phyloP scores from a whole-genome alignment of 371 early-diverging fungal species.

The Syncephalastrum sp. region DNA sequence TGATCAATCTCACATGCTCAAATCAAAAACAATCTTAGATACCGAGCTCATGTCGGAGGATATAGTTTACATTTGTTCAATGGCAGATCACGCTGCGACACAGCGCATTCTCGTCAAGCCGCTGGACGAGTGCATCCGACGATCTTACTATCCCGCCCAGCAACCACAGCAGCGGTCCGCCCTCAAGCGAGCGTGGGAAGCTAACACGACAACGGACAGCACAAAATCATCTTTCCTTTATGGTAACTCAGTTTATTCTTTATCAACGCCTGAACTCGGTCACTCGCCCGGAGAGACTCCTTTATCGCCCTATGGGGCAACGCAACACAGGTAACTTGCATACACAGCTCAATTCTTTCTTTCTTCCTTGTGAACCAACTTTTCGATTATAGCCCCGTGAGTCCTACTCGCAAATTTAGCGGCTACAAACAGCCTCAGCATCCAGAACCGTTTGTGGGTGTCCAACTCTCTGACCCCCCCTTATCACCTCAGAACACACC shows the following conservation, averaged over 20 bases:
- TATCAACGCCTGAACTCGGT: slow-evolving; percentile 44
- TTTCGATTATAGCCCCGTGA: too few relatives aligned
- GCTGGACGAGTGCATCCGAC: neutral
- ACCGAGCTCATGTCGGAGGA: slow-evolving; percentile 36
- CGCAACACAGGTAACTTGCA: slow-evolving; percentile 22
- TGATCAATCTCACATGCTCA: slow-evolving; percentile 6
- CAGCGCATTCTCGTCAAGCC: slow-evolving; percentile 40
- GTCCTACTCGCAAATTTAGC: too few relatives aligned
- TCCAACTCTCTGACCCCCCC: slow-evolving; percentile 38
- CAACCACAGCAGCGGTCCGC: neutral
- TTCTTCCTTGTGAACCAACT: too few relatives aligned
- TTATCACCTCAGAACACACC: too few relatives aligned
- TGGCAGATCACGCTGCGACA: slow-evolving; percentile 41
- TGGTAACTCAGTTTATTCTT: slow-evolving; percentile 10
- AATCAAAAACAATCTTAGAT: slow-evolving; percentile 23
- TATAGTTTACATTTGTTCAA: slow-evolving; percentile 35
- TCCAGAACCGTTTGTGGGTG: slow-evolving; percentile 12
- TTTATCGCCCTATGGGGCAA: slow-evolving; percentile 20
- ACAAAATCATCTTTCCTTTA: slow-evolving; percentile 3
- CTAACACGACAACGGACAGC: too few relatives aligned
- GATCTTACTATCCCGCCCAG: slow-evolving; percentile 1
- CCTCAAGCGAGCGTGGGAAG: neutral
- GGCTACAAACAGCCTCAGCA: too few relatives aligned
- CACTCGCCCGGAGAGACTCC: slow-evolving; percentile 32
- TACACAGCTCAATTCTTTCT: too few relatives aligned